Evolutionary conservation across 2,329 filamentous ascomycete species (phyloP).

Genomic region (Nannizziopsis arthrosporioides): DNA sequence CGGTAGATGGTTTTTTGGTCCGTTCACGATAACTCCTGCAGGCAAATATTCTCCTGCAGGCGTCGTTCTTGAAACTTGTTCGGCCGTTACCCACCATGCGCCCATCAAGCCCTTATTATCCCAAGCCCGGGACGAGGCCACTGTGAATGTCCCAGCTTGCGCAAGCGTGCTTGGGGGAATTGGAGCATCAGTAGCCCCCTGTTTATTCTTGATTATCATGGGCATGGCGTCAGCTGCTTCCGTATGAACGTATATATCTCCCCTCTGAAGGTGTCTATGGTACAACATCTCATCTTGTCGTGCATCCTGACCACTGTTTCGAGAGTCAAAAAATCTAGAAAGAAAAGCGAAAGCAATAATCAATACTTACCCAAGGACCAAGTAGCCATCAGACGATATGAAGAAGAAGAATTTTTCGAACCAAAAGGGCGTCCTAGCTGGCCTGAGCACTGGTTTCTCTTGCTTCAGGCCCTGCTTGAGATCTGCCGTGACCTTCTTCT

Average conservation of each 20-base stretch:
- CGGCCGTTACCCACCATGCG: conserved; percentile 86
- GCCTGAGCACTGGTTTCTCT: conserved; percentile 77
- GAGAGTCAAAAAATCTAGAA: background rate
- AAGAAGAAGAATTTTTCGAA: conserved; percentile 98
- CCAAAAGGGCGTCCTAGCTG: conserved; percentile 75
- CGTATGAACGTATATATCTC: conserved; percentile 84
- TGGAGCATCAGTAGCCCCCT: conserved; percentile 63
- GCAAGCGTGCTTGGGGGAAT: conserved; percentile 85
- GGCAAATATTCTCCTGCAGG: conserved; percentile 68
- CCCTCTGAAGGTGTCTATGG: conserved; percentile 69
- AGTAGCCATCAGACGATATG: conserved; percentile 86
- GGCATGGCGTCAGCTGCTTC: conserved; percentile 73
- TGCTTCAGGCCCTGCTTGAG: conserved; percentile 80
- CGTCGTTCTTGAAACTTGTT: conserved; percentile 80
- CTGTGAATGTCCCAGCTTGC: conserved; percentile 74
- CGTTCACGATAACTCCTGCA: conserved; percentile 64
- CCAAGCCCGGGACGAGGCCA: conserved; percentile 83
- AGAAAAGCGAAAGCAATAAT: background rate
- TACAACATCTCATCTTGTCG: conserved; percentile 92
- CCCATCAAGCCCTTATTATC: conserved; percentile 93
- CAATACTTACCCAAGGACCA: conserved; percentile 56
- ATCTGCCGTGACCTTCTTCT: conserved; percentile 76
- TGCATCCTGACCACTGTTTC: conserved; percentile 57
- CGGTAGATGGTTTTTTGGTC: conserved; percentile 82
- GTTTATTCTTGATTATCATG: conserved; percentile 84